Evolutionary conservation across 768 basidiomycete genomes (phyloP).

Genomic region (Hericium erinaceus): DNA sequence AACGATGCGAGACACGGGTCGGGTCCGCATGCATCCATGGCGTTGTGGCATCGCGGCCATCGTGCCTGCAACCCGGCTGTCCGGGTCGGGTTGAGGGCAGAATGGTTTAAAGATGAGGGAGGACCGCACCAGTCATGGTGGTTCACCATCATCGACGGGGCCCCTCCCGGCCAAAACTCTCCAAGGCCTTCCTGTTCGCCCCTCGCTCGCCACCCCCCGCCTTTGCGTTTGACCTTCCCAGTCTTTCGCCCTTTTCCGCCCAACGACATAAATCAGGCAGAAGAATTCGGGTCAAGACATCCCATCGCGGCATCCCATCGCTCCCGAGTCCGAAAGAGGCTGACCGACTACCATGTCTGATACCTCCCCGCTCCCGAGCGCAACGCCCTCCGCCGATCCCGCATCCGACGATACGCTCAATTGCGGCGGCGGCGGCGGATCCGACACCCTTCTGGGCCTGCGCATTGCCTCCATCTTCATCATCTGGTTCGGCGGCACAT

Average conservation of each 20-base stretch:
- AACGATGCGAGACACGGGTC: no score
- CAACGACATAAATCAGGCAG: not conserved
- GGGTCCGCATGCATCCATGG: not conserved
- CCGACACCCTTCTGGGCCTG: constrained; percentile 37
- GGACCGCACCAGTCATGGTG: not conserved
- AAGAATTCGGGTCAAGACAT: no score
- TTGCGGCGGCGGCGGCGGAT: constrained; percentile 48
- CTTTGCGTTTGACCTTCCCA: not conserved
- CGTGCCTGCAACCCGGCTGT: not conserved
- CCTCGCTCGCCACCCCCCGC: not conserved
- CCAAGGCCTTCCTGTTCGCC: not conserved
- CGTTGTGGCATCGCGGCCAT: not conserved
- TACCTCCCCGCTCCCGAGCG: not conserved
- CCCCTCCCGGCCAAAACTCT: not conserved
- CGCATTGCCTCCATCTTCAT: constrained; percentile 71
- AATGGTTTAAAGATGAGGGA: not conserved
- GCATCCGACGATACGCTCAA: constrained; percentile 2
- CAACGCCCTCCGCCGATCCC: not conserved
- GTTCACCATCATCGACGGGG: not conserved
- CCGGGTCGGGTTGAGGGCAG: not conserved
- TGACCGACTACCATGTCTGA: not conserved
- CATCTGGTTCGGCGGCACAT: constrained; percentile 48
- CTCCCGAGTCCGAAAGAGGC: no score
- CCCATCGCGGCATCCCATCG: no score
- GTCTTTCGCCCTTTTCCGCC: not conserved